These are phyloP conservation scores for Vitis amurensis DNA, from an alignment of 164 flowering plant genomes.

Conservation along the genomic window DNA sequence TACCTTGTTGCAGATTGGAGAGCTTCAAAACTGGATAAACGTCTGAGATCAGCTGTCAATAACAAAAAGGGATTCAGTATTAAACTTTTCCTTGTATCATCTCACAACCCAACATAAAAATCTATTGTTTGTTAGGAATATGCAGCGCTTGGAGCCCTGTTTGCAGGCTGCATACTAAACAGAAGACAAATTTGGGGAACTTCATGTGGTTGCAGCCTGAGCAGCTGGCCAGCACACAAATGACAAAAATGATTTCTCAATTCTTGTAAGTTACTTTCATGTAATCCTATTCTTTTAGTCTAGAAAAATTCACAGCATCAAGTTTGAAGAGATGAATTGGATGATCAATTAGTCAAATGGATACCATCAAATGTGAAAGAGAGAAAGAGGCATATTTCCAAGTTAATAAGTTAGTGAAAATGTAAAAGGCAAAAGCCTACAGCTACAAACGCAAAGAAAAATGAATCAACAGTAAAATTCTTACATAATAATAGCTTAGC, in stretches of 20 bases:
- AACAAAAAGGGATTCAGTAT: constrained; percentile 11
- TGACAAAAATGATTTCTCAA: no score
- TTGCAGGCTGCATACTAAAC: background rate
- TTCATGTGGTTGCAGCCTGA: no score
- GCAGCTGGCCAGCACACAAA: no score
- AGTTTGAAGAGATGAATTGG: no score
- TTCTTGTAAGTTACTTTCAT: no score
- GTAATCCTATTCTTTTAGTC: no score
- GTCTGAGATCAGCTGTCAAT: constrained; percentile 79
- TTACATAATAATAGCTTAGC: no score
- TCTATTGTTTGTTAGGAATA: background rate
- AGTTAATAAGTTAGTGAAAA: background rate
- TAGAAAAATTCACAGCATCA: no score
- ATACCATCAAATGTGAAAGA: background rate
- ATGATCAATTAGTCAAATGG: no score
- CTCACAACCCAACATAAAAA: background rate
- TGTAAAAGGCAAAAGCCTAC: no score
- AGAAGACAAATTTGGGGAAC: no score
- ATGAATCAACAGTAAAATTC: background rate
- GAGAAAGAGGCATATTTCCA: background rate
- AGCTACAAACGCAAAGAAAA: background rate
- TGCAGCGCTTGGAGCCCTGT: background rate
- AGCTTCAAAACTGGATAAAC: constrained; percentile 95
- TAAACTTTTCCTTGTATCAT: background rate
- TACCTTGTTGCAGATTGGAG: constrained; percentile 88